phyloP scores from a whole-genome alignment of 2,329 filamentous ascomycete genomes.

The Neospermospora avenae region DNA sequence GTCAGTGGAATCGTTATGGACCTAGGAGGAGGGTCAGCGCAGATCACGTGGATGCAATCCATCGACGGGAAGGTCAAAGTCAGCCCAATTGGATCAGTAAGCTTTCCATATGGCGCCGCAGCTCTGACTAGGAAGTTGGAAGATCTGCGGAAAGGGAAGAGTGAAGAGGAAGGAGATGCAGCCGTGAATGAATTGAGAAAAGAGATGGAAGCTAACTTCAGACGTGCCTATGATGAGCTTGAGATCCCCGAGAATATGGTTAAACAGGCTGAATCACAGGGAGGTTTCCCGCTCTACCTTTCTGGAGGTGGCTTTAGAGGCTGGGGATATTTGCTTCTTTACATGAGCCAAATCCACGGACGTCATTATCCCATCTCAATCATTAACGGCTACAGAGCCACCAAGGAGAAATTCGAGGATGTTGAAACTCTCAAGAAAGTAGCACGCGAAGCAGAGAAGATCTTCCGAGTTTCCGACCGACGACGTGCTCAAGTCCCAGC shows the following conservation, averaged over 20 bases:
- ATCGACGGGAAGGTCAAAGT: constrained; percentile 48
- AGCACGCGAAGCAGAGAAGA: constrained; percentile 36
- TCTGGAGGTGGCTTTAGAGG: constrained; percentile 69
- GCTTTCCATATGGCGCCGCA: constrained; percentile 68
- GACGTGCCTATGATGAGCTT: constrained; percentile 49
- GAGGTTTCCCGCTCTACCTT: constrained; percentile 59
- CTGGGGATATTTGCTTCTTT: constrained; percentile 63
- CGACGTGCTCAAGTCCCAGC: constrained; percentile 65
- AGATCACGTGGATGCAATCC: constrained; percentile 64
- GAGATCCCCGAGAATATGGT: constrained; percentile 51
- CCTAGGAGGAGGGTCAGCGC: constrained; percentile 66
- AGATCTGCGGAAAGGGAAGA: constrained; percentile 40
- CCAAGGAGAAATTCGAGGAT: constrained; percentile 23
- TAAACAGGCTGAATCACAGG: constrained; percentile 41
- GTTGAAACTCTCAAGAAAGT: constrained; percentile 35
- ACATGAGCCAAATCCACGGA: constrained; percentile 55
- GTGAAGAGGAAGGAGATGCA: constrained; percentile 39
- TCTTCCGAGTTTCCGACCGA: constrained; percentile 63
- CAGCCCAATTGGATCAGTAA: constrained; percentile 54
- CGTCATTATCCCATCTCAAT: constrained; percentile 66
- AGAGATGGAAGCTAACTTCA: constrained; percentile 52
- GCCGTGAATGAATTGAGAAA: constrained; percentile 44
- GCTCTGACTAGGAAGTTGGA: constrained; percentile 56
- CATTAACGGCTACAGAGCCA: constrained; percentile 58
- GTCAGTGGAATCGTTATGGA: constrained; percentile 70